Percentiles rank a stretch among this genome's conserved stretches.
Evolutionary conservation across 441 rosid species (phyloP).

Genomic region (Bocquillonia castaneifolia): DNA sequence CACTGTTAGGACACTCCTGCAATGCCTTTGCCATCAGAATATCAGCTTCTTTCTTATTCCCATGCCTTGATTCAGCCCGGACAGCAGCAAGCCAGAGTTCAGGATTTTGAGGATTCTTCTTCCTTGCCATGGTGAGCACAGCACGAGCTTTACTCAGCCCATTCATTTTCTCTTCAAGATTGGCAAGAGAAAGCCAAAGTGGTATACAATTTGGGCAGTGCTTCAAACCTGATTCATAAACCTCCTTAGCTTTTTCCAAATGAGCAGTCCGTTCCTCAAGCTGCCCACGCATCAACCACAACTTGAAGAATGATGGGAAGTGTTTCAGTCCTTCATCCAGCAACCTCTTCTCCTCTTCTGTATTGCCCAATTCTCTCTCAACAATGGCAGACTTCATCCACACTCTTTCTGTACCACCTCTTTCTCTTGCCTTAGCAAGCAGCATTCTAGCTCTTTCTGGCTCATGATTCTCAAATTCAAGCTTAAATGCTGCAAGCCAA

Average conservation of each 20-base stretch:
- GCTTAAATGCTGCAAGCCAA: conserved; percentile 97
- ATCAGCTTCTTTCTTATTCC: conserved; percentile 77
- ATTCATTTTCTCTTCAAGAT: conserved; percentile 69
- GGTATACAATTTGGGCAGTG: conserved; percentile 64
- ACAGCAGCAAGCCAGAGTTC: conserved; percentile 94
- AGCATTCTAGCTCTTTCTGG: conserved; percentile 93
- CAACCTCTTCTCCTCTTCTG: conserved; percentile 68
- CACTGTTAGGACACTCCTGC: conserved; percentile 91
- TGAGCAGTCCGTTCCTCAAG: conserved; percentile 66
- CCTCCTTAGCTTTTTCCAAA: conserved; percentile 59
- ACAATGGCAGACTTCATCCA: conserved; percentile 99
- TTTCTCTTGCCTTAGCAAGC: conserved; percentile 91
- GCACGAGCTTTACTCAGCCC: conserved; percentile 85
- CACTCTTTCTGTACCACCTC: conserved; percentile 94
- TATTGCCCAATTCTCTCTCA: conserved; percentile 79
- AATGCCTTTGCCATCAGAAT: conserved; percentile 88
- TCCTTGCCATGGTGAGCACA: conserved; percentile 71
- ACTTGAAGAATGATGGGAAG: conserved; percentile 78
- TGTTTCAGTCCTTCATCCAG: conserved; percentile 76
- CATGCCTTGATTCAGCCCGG: conserved; percentile 69
- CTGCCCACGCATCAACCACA: conserved; percentile 97
- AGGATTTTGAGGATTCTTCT: conserved; percentile 66
- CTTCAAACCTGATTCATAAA: conserved; percentile 59
- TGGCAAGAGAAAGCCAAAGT: conserved; percentile 79
- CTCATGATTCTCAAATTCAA: conserved; percentile 94